These are phyloP conservation scores for Hypericum perforatum DNA, from an alignment of 345 rosid genomes.

Conservation along the genomic window DNA sequence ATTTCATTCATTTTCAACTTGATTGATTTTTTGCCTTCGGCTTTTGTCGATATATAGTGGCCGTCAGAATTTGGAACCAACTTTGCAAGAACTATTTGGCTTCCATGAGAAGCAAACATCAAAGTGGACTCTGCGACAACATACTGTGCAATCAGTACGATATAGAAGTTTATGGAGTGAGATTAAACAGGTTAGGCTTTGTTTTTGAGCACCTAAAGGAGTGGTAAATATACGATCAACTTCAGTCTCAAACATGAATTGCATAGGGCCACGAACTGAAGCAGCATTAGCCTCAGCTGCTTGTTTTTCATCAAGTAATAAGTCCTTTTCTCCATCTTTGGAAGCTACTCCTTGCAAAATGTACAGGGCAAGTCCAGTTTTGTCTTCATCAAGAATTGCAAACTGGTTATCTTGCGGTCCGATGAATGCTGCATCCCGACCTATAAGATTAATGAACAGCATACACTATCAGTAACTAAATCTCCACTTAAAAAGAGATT, in stretches of 20 bases:
- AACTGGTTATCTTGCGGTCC: conserved; percentile 82
- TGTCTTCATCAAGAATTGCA: conserved; percentile 91
- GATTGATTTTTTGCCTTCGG: conserved; percentile 75
- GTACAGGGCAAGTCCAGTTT: conserved; percentile 66
- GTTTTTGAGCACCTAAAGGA: conserved; percentile 69
- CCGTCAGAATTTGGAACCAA: conserved; percentile 75
- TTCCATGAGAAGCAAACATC: conserved; percentile 80
- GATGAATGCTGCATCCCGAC: conserved; percentile 88
- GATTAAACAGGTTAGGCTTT: conserved; percentile 14
- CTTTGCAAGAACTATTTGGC: conserved; percentile 75
- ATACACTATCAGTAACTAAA: background rate
- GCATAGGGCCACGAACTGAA: conserved; percentile 67
- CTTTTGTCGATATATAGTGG: conserved; percentile 70
- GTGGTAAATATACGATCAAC: conserved; percentile 88
- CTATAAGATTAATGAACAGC: conserved; percentile 22
- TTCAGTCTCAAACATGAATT: conserved; percentile 85
- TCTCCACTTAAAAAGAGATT: background rate
- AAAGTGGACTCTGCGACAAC: conserved; percentile 70
- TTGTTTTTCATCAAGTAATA: conserved; percentile 47
- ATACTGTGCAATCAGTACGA: conserved; percentile 24
- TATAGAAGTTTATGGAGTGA: conserved; percentile 8
- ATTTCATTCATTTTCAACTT: conserved; percentile 76
- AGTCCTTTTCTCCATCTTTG: conserved; percentile 48
- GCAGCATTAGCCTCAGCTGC: conserved; percentile 45
- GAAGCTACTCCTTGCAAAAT: conserved; percentile 59